These are phyloP conservation scores for Paramecium sexaurelia DNA, from an alignment of 73 alveolate species.

Conservation along the genomic window DNA sequence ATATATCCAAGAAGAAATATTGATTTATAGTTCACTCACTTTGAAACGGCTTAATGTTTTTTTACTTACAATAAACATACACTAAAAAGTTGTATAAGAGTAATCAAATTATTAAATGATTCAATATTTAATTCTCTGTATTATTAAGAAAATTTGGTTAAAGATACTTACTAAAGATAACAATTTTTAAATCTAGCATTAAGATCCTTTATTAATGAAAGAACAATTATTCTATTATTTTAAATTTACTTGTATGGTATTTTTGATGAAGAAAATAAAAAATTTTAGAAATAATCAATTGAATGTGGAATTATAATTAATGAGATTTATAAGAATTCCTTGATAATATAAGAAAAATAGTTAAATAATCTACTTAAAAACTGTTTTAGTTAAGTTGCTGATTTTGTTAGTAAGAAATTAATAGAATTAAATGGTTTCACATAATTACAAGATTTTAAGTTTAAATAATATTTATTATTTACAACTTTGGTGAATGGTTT, in stretches of 20 bases:
- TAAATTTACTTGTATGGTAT: background rate
- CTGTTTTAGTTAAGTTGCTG: background rate
- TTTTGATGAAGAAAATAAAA: background rate
- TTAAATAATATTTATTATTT: background rate
- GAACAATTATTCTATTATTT: background rate
- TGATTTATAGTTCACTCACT: background rate
- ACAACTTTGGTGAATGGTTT: background rate
- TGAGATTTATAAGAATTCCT: background rate
- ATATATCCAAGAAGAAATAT: constrained; percentile 5
- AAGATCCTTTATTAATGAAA: background rate
- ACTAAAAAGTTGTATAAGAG: background rate
- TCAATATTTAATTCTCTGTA: background rate
- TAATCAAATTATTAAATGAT: background rate
- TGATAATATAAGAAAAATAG: background rate
- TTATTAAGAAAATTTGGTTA: background rate
- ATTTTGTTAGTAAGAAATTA: background rate
- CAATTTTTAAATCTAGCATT: background rate
- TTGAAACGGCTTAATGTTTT: background rate
- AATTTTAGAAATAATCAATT: background rate
- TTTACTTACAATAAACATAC: background rate
- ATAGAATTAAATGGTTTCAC: background rate
- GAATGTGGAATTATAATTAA: background rate
- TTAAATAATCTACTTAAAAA: background rate
- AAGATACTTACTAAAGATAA: background rate
- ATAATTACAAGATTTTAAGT: background rate